phyloP scores from a whole-genome alignment of 176 grass and related monocot species.

The Pharus latifolius region DNA sequence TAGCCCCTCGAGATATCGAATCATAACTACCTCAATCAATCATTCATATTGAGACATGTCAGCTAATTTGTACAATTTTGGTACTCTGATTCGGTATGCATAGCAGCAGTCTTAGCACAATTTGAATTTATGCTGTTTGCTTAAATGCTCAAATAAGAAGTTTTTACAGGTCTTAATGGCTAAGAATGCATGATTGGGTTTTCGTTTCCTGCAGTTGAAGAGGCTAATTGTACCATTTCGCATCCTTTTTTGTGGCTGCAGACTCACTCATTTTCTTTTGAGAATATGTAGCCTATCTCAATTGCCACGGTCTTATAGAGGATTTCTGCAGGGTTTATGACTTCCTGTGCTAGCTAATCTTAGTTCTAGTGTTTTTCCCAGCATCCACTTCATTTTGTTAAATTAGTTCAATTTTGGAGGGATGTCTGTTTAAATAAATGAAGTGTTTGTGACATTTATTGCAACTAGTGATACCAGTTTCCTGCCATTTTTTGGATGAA shows the following conservation, averaged over 20 bases:
- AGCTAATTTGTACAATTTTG: too few species aligned
- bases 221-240: neutral
- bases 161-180: constrained; percentile 21
- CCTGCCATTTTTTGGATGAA: neutral
- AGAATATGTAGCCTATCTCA: neutral
- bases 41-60: too few species aligned
- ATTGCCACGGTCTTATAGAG: neutral
- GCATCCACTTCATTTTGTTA: neutral
- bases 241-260: neutral
- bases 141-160: constrained; percentile 15
- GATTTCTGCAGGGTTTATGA: neutral
- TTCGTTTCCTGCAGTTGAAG: neutral
- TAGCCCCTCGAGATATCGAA: too few species aligned
- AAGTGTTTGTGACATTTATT: neutral
- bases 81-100: too few species aligned
- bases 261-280: neutral
- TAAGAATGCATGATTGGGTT: constrained; percentile 9
- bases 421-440: neutral
- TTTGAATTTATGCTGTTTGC: constrained; percentile 8
- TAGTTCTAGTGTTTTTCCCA: too few species aligned
- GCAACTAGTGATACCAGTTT: neutral
- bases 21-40: too few species aligned
- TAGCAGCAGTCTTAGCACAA: constrained; percentile 16
- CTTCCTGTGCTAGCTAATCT: neutral
- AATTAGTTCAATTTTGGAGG: neutral